A percentile compares a stretch with the other conserved stretches of the same genome.
These are phyloP conservation scores for Helotiales sp. DNA, from an alignment of 2,329 filamentous ascomycete genomes.

Conservation along the genomic window DNA sequence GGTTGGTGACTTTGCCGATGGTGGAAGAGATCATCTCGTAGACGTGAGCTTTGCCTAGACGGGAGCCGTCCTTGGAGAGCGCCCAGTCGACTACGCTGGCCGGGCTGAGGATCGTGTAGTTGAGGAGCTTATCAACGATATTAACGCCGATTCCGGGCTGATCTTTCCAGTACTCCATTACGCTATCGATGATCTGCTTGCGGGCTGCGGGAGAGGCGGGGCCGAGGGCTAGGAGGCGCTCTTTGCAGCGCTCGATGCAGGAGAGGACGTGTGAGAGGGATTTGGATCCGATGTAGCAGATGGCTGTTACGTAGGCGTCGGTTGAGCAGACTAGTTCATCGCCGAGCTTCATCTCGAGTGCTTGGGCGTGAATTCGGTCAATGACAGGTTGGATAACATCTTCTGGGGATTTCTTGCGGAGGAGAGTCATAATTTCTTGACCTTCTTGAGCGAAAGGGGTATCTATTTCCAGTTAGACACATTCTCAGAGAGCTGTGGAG, in stretches of 20 bases:
- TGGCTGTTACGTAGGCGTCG: constrained; percentile 90
- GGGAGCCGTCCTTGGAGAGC: constrained; percentile 65
- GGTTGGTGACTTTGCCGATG: constrained; percentile 85
- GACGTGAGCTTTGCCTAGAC: constrained; percentile 73
- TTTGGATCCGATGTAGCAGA: constrained; percentile 93
- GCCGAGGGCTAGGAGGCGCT: constrained; percentile 80
- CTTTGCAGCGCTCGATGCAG: constrained; percentile 93
- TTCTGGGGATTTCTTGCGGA: constrained; percentile 83
- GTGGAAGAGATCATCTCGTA: constrained; percentile 92
- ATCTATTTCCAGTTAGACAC: constrained; percentile 51
- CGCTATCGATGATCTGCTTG: constrained; percentile 85
- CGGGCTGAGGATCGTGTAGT: constrained; percentile 93
- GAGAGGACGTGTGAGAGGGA: constrained; percentile 95
- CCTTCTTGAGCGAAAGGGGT: constrained; percentile 85
- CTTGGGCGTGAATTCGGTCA: constrained; percentile 79
- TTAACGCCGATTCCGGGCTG: constrained; percentile 91
- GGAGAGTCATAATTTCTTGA: constrained; percentile 77
- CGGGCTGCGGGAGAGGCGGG: constrained; percentile 75
- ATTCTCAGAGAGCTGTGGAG: background rate
- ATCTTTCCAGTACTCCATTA: constrained; percentile 91
- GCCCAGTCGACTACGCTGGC: constrained; percentile 89
- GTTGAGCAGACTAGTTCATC: constrained; percentile 87
- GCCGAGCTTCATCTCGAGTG: constrained; percentile 66
- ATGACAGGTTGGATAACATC: constrained; percentile 86
- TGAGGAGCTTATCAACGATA: constrained; percentile 95